Base-by-base conservation (phyloP, 805 yeast genomes). In the Ogataea ramenticola region DNA sequence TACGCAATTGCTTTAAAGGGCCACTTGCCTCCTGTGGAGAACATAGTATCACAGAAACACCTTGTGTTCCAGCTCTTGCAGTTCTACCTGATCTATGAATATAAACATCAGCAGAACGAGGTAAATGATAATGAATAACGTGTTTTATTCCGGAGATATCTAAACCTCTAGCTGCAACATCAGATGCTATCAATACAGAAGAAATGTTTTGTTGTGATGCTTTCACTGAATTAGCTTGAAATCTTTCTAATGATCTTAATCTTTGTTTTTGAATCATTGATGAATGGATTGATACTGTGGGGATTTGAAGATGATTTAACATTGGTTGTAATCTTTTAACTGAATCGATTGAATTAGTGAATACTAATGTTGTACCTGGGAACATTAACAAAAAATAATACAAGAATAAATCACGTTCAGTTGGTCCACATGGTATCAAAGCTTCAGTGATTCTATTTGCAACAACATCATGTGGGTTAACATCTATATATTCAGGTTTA, bases 51-150 rank as follows among this genome's bases (percentile, higher is more conserved):
- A 93, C 82, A 2, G 96, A 84, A n/a, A 93, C 96, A 71, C 99
- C 99, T 59, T 86, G 91, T 40, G 68, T 72, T 1, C 91, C 93
- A 1, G 95, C 97, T 71, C 99, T 83, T 0, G 96, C 98, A n/a
- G 99, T 93, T 75, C 99, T 81, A 48, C 99, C 99, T 1, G 96
- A 86, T 62, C 99, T 76, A 65, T 93, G 99, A 53, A 93, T 82
- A 58, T 93, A 93, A 41, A 88, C 80, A 58, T 93, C 99, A 0
- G 97, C 97, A 15, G 95, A 74, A 49, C 98, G 74, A 11, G 99
- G 98, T 49, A 93, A 72, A 64, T 93, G 97, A 58, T 91, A 93
- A 63, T 93, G 99, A 19, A 91, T 86, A 40, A 93, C 98, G 62
- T 93, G 98, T 54, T 89, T 82, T 42, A 93, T 90, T 39, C 75